Conservation (phyloP, 106 monocot species). For the Apostasia shenzhenica region DNA sequence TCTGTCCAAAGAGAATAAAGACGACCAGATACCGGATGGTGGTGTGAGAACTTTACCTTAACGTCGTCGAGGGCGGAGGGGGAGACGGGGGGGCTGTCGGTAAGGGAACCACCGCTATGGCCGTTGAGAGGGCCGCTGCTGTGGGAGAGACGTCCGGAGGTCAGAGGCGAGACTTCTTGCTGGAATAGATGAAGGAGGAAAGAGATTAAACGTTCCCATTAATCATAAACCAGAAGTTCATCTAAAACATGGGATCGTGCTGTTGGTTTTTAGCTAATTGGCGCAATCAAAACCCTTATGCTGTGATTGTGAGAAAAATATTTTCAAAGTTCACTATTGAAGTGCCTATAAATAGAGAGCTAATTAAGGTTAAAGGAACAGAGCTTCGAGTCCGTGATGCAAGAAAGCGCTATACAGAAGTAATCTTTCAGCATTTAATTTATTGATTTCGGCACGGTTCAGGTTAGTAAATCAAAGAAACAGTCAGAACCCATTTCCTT, state of each 20-base stretch:
- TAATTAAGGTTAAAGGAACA: background rate
- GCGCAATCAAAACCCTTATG: too few relatives aligned
- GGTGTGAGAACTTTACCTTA: conserved; percentile 1
- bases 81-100: conserved; percentile 24
- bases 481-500: background rate
- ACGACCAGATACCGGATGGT: background rate
- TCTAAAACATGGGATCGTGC: too few relatives aligned
- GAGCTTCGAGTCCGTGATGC: background rate
- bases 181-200: background rate
- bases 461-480: background rate
- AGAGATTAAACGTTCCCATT: background rate
- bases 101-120: conserved; percentile 9
- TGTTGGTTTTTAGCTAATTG: too few relatives aligned
- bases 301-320: too few relatives aligned
- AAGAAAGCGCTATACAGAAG: background rate
- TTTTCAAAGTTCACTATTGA: background rate
- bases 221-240: background rate
- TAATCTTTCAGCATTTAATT: too few relatives aligned
- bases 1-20: conserved; percentile 9
- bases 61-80: conserved; percentile 14
- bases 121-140: conserved; percentile 72
- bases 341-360: background rate
- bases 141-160: conserved; percentile 68
- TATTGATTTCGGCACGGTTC: too few relatives aligned
- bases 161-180: conserved; percentile 66